These are phyloP conservation scores for Neopestalotiopsis sp. DNA, from an alignment of 2,329 filamentous ascomycete genomes.

Conservation along the genomic window DNA sequence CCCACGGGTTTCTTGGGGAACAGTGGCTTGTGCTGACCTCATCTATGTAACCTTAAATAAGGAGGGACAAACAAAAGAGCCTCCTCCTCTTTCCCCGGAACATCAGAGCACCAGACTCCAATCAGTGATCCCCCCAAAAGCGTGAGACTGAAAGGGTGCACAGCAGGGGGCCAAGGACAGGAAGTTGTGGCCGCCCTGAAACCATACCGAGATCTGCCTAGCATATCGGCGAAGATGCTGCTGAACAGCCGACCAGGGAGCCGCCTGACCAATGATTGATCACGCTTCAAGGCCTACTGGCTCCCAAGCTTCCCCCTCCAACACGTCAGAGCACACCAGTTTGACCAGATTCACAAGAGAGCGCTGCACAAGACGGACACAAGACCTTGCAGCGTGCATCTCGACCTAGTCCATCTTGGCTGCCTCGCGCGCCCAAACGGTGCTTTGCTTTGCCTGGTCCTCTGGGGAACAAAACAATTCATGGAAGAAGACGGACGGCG, in stretches of 20 bases:
- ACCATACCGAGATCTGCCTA: constrained; percentile 18
- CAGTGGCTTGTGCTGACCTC: not conserved
- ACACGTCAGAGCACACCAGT: not conserved
- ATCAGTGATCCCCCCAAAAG: not conserved
- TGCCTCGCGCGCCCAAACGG: not conserved
- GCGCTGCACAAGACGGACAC: not conserved
- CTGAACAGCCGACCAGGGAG: constrained; percentile 13
- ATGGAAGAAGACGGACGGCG: constrained; percentile 1
- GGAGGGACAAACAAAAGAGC: not conserved
- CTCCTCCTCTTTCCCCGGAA: not conserved
- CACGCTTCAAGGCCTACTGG: not conserved
- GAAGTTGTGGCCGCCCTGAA: constrained; percentile 13
- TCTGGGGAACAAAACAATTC: constrained; percentile 13
- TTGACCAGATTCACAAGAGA: not conserved
- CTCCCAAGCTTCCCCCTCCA: not conserved
- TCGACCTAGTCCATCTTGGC: not conserved
- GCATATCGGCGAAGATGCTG: constrained; percentile 4
- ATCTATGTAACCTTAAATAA: not conserved
- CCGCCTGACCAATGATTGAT: constrained; percentile 11
- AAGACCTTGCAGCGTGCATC: constrained; percentile 19
- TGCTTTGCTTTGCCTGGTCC: not conserved
- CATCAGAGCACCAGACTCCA: not conserved
- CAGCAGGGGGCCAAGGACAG: not conserved
- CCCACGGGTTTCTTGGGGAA: not conserved
- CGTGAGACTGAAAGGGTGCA: not conserved